Conservation (phyloP, 192 early-diverging fungal species). For the Mortierella alpina region DNA sequence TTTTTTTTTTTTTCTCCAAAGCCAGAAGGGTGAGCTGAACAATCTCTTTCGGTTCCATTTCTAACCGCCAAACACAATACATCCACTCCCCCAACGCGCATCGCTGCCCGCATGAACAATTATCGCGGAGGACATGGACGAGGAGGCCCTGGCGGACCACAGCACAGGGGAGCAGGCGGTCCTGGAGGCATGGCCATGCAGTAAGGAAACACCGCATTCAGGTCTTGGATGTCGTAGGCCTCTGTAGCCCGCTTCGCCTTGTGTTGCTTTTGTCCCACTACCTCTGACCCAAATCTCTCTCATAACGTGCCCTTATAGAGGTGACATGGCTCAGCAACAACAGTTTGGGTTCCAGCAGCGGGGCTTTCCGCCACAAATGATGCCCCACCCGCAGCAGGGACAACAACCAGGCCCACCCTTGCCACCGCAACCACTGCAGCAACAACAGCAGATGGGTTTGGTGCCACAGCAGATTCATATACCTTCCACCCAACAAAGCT, state of each 20-base stretch:
- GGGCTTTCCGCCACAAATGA: conserved; percentile 25
- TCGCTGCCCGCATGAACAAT: conserved; percentile 1
- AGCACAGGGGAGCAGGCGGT: conserved; percentile 4
- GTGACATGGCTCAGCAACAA: conserved; percentile 34
- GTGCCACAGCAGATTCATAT: conserved; percentile 43
- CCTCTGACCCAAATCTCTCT: not conserved
- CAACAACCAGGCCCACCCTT: not conserved
- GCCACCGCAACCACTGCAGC: conserved; percentile 12
- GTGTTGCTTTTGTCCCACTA: not conserved
- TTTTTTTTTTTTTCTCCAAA: too few relatives aligned
- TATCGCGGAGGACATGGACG: conserved; percentile 36
- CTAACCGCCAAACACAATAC: not conserved
- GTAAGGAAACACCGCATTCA: too few relatives aligned
- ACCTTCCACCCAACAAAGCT: conserved; percentile 10
- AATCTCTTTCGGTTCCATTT: too few relatives aligned
- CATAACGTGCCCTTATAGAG: conserved; percentile 1
- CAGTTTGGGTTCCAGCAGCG: conserved; percentile 44
- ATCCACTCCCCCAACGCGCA: not conserved
- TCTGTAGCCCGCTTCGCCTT: not conserved
- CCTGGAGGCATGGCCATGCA: conserved; percentile 20
- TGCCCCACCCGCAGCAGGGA: conserved; percentile 15
- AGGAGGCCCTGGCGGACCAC: conserved; percentile 12
- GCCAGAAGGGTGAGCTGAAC: too few relatives aligned
- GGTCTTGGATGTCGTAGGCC: too few relatives aligned
- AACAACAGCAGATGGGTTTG: conserved; percentile 17